Evolutionary conservation across 1,139 yeast species (phyloP).

Genomic region (Debaryomyces udenii): DNA sequence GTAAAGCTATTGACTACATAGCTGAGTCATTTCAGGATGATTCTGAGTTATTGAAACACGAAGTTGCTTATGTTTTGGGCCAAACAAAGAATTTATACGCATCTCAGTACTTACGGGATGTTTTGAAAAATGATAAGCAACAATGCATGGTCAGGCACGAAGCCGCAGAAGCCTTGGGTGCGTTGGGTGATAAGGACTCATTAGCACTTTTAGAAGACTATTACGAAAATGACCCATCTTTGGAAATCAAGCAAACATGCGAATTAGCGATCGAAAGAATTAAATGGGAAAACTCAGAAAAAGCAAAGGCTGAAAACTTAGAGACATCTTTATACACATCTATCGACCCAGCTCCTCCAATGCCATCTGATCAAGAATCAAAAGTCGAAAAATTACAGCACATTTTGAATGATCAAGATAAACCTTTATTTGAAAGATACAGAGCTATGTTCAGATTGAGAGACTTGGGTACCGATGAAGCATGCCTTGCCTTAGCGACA

Average conservation of each 20-base stretch:
- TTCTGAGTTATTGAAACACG: constrained; percentile 95
- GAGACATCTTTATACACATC: constrained; percentile 81
- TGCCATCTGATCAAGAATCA: constrained; percentile 62
- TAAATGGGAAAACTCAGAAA: constrained; percentile 82
- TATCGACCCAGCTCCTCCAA: constrained; percentile 98
- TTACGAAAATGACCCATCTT: constrained; percentile 69
- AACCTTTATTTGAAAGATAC: constrained; percentile 89
- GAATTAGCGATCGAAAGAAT: constrained; percentile 95
- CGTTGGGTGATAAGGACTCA: constrained; percentile 84
- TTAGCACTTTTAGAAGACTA: constrained; percentile 66
- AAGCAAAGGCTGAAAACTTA: constrained; percentile 63
- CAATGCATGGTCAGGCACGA: constrained; percentile 98
- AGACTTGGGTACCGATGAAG: constrained; percentile 91
- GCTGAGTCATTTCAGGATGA: constrained; percentile 78
- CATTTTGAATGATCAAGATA: constrained; percentile 72
- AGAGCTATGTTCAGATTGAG: constrained; percentile 98
- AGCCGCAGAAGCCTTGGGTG: constrained; percentile 99
- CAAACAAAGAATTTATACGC: constrained; percentile 86
- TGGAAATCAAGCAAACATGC: constrained; percentile 95
- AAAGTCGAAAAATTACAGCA: constrained; percentile 64
- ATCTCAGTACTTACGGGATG: constrained; percentile 74
- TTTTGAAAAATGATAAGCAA: constrained; percentile 67
- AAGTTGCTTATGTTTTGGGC: constrained; percentile 97
- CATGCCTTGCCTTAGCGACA: constrained; percentile 86
- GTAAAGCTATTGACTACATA: constrained; percentile 77